Base-by-base conservation (phyloP, 805 yeast species). In the Ogataea neopini region DNA sequence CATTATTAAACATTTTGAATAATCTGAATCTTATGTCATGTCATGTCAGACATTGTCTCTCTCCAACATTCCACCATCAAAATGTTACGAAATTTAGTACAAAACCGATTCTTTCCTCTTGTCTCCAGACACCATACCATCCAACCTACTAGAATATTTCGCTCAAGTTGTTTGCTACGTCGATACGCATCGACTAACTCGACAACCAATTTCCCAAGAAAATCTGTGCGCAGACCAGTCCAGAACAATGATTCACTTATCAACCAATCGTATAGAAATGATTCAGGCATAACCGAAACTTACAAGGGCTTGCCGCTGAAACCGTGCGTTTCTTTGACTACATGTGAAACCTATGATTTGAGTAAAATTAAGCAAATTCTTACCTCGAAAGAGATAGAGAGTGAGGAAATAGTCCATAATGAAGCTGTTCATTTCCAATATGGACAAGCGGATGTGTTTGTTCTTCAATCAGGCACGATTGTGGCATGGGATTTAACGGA, bases 401-500 rank as follows among this genome's bases (percentile, higher is more conserved):
- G 71, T 14, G 59, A 53, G 23, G 65, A 63, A 40, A 60, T 64
- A 10, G 67, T 64, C 15, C 56, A 55, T 13, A 81, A 81, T 32
- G 94, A 87, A 60, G 88, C 87, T 11, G 72, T 86, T 0, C 78
- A 79, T 48, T 76, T 82, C 44, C 70, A 69, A 25, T 72, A 64
- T 69, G n/a, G 52, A 53, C 28, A 38, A 58, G 23, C 49, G 9
- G 91, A 88, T 54, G 71, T 89, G 2, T 75, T 90, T 68, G 71
- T 90, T 1, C 69, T 91, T 36, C 76, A 82, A 3, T 83, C 84
- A 55, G 97, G 97, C 2, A 80, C 96, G 0, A 69, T 90, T 10
- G 88, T 88, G 11, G 86, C 88, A 0, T 90, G 96, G 96, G 89
- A 89, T 7, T 67, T 88, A 55, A 67, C 71, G 14, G 97, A 91